Evolutionary conservation across 148 eudicot genomes (phyloP).

Genomic region (Talinum fruticosum): DNA sequence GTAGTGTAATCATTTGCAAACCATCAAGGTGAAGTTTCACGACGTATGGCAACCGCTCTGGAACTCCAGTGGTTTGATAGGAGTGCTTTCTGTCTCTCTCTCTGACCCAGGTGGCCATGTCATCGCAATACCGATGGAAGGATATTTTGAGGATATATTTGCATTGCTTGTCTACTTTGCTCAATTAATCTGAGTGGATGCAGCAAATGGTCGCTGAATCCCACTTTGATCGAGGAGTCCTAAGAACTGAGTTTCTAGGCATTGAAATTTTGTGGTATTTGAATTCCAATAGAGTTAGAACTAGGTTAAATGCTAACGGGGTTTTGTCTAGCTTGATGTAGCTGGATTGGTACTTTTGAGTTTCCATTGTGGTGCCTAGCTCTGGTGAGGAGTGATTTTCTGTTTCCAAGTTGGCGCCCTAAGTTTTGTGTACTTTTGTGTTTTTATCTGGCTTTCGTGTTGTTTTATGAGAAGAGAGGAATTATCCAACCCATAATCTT

Average conservation of each 20-base stretch:
- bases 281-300: neutral
- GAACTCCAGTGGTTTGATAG: too few species aligned
- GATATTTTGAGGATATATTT: neutral
- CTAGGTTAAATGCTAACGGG: neutral
- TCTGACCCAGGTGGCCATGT: too few species aligned
- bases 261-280: neutral
- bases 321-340: too few species aligned
- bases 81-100: neutral
- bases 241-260: neutral
- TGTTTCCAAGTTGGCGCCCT: too few species aligned
- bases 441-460: too few species aligned
- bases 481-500: too few species aligned
- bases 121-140: too few species aligned
- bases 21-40: neutral
- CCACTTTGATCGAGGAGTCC: neutral
- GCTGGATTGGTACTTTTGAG: too few species aligned
- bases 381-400: too few species aligned
- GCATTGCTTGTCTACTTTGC: neutral
- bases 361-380: too few species aligned
- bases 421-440: too few species aligned
- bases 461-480: too few species aligned
- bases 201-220: neutral
- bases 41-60: neutral
- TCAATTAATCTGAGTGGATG: neutral
- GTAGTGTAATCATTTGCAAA: constrained; percentile 50